Evolutionary conservation across 129 eudicot genomes (phyloP).

Genomic region (Helianthus tuberosus): DNA sequence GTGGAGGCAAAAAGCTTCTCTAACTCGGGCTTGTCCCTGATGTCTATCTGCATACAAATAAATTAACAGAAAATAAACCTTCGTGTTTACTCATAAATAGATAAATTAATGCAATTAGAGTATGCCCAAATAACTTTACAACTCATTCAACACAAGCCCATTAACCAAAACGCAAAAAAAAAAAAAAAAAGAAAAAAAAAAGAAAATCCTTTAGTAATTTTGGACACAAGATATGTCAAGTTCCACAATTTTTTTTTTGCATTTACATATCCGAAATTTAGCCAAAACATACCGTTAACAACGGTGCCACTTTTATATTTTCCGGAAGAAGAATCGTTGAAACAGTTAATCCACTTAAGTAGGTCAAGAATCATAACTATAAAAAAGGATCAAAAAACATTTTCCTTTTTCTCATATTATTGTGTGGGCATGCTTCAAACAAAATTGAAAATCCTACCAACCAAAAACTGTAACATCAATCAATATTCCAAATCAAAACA

Average conservation of each 20-base stretch:
- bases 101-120: not conserved
- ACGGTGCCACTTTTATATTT: not conserved
- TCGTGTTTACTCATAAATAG: not conserved
- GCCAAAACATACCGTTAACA: not conserved
- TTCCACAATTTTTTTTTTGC: not conserved
- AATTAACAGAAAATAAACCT: not conserved
- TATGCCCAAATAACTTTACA: not conserved
- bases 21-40: conserved; percentile 80
- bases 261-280: not conserved
- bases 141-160: conserved; percentile 1
- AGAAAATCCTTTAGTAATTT: not conserved
- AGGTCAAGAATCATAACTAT: not conserved
- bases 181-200: not conserved
- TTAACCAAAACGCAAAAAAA: conserved; percentile 3
- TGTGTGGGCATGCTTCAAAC: conserved; percentile 12
- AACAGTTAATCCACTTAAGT: not conserved
- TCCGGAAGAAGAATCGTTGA: not conserved
- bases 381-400: not conserved
- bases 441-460: conserved; percentile 34
- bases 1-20: conserved; percentile 72
- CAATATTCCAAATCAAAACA: conserved; percentile 12
- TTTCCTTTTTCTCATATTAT: conserved; percentile 8
- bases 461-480: conserved; percentile 31
- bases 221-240: not conserved
- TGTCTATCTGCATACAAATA: conserved; percentile 66